Conservation (phyloP, 345 rosid genomes). For the Toxicodendron radicans region DNA sequence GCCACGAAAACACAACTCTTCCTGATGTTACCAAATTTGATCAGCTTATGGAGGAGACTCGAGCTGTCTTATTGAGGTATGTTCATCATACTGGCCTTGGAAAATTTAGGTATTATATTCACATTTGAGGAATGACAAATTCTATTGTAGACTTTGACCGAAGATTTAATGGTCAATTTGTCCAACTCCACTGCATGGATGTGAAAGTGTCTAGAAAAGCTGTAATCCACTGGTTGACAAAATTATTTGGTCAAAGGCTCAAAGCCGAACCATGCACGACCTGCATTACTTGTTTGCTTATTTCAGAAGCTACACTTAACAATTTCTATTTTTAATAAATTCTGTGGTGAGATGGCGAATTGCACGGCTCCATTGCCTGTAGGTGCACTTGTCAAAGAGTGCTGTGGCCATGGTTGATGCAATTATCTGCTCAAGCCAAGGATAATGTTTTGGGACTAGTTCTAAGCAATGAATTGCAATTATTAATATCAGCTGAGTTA, state of each 20-base stretch:
- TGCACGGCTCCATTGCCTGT: neutral
- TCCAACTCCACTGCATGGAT: neutral
- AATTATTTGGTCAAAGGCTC: neutral
- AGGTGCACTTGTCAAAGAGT: neutral
- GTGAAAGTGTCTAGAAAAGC: neutral
- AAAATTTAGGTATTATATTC: neutral
- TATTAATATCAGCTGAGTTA: neutral
- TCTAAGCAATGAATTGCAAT: neutral
- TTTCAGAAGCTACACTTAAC: no score
- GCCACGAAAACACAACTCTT: slow-evolving; percentile 30
- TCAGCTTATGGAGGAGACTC: slow-evolving; percentile 76
- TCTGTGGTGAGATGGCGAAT: neutral
- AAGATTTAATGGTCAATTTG: no score
- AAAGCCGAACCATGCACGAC: neutral
- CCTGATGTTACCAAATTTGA: slow-evolving; percentile 56
- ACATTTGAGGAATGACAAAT: neutral
- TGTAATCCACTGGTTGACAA: neutral
- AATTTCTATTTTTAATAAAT: no score
- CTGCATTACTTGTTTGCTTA: neutral
- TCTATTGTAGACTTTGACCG: slow-evolving; percentile 1
- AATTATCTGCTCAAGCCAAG: neutral
- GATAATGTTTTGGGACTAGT: neutral
- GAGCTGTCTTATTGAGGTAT: slow-evolving; percentile 78
- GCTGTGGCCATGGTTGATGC: neutral
- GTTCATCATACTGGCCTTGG: slow-evolving; percentile 7